These are phyloP conservation scores for Mentha longifolia DNA, from an alignment of 257 asterid genomes.

Conservation along the genomic window DNA sequence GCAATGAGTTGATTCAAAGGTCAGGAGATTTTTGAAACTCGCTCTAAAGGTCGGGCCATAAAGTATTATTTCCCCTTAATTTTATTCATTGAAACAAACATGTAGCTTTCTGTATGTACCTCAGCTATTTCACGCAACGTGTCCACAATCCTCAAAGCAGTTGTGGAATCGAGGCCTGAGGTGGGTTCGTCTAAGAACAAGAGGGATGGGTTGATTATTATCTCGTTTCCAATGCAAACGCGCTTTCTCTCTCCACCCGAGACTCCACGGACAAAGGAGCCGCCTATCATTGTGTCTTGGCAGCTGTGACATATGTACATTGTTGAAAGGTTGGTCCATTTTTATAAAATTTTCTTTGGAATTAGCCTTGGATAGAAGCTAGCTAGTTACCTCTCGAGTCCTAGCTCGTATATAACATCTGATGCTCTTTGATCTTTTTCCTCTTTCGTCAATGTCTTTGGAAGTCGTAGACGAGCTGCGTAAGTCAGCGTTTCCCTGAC, in stretches of 20 bases:
- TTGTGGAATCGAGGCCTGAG: slow-evolving; percentile 95
- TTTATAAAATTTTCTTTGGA: neutral
- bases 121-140: slow-evolving; percentile 82
- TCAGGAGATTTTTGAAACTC: too few relatives aligned
- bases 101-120: slow-evolving; percentile 40
- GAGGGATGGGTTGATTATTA: slow-evolving; percentile 83
- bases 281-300: slow-evolving; percentile 96
- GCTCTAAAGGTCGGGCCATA: too few relatives aligned
- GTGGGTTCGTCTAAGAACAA: slow-evolving; percentile 96
- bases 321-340: slow-evolving; percentile 3
- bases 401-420: slow-evolving; percentile 83
- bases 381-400: slow-evolving; percentile 72
- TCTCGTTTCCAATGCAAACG: slow-evolving; percentile 91
- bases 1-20: too few relatives aligned
- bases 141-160: slow-evolving; percentile 89
- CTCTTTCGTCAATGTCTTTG: slow-evolving; percentile 64
- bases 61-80: too few relatives aligned
- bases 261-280: slow-evolving; percentile 94
- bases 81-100: neutral
- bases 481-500: slow-evolving; percentile 80
- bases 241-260: slow-evolving; percentile 99
- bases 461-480: slow-evolving; percentile 86
- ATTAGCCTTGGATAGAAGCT: neutral
- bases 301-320: slow-evolving; percentile 57
- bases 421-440: slow-evolving; percentile 76